phyloP scores from a whole-genome alignment of 306 rosid genomes.

The Coriaria nepalensis region DNA sequence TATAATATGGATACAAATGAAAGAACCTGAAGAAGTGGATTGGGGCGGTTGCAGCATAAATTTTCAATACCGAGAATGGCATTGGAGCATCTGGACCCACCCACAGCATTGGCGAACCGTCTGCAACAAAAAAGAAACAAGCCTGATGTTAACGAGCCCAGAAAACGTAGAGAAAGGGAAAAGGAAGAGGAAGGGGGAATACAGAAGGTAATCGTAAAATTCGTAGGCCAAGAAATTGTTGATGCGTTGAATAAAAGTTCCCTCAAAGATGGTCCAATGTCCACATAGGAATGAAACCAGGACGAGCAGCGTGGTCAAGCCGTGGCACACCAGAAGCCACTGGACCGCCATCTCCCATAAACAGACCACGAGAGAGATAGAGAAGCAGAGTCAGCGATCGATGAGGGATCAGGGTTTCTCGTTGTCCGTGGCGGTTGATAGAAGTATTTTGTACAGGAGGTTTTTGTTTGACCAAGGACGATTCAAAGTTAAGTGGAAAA shows the following conservation, averaged over 20 bases:
- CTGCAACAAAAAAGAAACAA: constrained; percentile 20
- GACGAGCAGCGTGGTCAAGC: constrained; percentile 39
- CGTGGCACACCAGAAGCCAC: constrained; percentile 72
- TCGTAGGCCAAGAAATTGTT: constrained; percentile 63
- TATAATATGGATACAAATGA: background rate
- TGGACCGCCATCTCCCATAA: constrained; percentile 37
- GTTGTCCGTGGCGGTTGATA: too few relatives aligned
- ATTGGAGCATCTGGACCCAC: constrained; percentile 51
- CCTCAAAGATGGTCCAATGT: constrained; percentile 85
- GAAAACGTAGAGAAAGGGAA: background rate
- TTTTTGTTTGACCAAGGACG: too few relatives aligned
- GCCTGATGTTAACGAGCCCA: background rate
- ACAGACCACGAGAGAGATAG: too few relatives aligned
- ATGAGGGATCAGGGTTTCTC: too few relatives aligned
- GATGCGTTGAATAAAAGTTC: constrained; percentile 71
- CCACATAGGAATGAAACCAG: constrained; percentile 83
- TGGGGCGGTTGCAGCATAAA: constrained; percentile 88
- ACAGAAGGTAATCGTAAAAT: constrained; percentile 78
- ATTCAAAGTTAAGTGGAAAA: too few relatives aligned
- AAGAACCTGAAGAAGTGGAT: constrained; percentile 78
- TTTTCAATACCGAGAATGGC: constrained; percentile 52
- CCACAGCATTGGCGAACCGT: constrained; percentile 52
- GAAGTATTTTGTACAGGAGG: too few relatives aligned
- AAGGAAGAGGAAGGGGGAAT: constrained; percentile 8
- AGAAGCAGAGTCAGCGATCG: too few relatives aligned